Evolutionary conservation across 768 basidiomycete genomes (phyloP).

Genomic region (Boletus sensibilis): DNA sequence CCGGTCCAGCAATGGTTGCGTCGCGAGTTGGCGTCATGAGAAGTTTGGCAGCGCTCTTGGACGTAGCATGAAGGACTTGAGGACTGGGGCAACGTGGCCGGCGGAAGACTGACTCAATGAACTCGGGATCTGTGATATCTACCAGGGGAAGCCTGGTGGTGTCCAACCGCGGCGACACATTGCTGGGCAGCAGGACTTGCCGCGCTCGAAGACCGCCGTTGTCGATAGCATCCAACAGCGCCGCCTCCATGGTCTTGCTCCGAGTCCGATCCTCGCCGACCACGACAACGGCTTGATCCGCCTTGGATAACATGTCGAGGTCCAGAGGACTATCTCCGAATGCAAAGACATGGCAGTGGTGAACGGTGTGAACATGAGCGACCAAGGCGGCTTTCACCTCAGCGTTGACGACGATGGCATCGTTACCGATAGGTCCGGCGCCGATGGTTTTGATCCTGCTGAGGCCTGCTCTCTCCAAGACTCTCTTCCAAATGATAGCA

Average conservation of each 20-base stretch:
- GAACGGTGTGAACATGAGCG: constrained; percentile 11
- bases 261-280: constrained; percentile 12
- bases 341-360: constrained; percentile 9
- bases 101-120: constrained; percentile 14
- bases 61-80: constrained; percentile 14
- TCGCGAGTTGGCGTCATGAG: constrained; percentile 15
- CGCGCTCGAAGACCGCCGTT: constrained; percentile 13
- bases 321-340: constrained; percentile 16
- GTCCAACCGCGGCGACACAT: constrained; percentile 12
- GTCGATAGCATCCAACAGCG: constrained; percentile 13
- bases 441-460: constrained; percentile 13
- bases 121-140: constrained; percentile 15
- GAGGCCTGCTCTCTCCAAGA: constrained; percentile 17
- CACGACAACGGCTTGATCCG: constrained; percentile 15
- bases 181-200: constrained; percentile 15
- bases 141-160: constrained; percentile 15
- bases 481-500: constrained; percentile 8
- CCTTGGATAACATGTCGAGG: constrained; percentile 16
- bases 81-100: constrained; percentile 10
- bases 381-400: constrained; percentile 19
- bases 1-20: constrained; percentile 15
- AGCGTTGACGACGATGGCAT: constrained; percentile 11
- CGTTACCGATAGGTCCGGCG: constrained; percentile 8
- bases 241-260: constrained; percentile 12
- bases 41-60: constrained; percentile 13